These are phyloP conservation scores for Populus davidiana DNA, from an alignment of 345 rosid species.

Conservation along the genomic window DNA sequence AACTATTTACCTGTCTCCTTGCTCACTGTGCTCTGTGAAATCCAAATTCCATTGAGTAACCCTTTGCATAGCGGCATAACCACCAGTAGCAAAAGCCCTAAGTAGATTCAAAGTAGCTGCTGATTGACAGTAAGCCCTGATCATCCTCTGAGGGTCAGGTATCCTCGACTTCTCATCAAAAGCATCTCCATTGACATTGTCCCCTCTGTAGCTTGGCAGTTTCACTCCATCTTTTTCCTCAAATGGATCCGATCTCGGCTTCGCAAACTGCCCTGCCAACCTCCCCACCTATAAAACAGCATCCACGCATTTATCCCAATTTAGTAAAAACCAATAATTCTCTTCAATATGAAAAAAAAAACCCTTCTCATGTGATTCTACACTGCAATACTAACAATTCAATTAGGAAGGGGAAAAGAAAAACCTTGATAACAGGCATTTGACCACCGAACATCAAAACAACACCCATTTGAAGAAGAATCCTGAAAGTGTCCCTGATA, in stretches of 20 bases:
- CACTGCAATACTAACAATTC: not conserved
- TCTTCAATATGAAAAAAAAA: not conserved
- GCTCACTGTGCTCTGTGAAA: constrained; percentile 29
- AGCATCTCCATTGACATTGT: constrained; percentile 27
- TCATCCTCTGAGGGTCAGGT: constrained; percentile 32
- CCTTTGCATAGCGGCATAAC: constrained; percentile 35
- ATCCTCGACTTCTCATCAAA: constrained; percentile 26
- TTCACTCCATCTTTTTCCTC: constrained; percentile 32
- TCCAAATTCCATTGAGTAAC: constrained; percentile 33
- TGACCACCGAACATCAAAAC: constrained; percentile 34
- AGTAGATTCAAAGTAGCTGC: constrained; percentile 32
- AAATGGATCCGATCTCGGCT: constrained; percentile 26
- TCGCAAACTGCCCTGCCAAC: constrained; percentile 34
- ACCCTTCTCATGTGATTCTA: not conserved
- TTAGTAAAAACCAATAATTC: not conserved
- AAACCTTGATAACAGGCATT: constrained; percentile 32
- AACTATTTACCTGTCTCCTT: constrained; percentile 25
- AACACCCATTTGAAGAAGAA: constrained; percentile 29
- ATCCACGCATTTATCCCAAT: not conserved
- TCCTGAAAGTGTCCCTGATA: constrained; percentile 29
- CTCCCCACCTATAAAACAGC: constrained; percentile 22
- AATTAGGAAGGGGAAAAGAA: not conserved
- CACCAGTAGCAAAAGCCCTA: constrained; percentile 32
- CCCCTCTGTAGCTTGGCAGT: constrained; percentile 31
- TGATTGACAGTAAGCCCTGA: constrained; percentile 31